Conservation (phyloP, 139 green algal species). For the Chlorella sorokiniana region DNA sequence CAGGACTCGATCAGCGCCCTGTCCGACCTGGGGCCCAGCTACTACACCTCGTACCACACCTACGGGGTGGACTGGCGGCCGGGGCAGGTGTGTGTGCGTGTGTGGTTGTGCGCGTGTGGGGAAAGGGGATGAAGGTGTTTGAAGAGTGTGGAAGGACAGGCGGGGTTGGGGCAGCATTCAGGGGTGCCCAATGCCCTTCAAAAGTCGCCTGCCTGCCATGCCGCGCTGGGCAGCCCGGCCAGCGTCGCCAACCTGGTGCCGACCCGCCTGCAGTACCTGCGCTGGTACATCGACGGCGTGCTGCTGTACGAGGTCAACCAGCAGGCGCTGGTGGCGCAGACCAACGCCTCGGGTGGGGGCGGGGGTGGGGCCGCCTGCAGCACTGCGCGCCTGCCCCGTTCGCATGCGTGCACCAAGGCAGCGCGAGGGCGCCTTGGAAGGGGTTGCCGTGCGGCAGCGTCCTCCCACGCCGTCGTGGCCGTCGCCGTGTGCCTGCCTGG, state of each 20-base stretch:
- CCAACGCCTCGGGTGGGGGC: slow-evolving; percentile 10
- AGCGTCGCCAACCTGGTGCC: too few species aligned
- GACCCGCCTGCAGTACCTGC: slow-evolving; percentile 33
- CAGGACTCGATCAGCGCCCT: slow-evolving; percentile 43
- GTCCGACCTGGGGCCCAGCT: slow-evolving; percentile 1
- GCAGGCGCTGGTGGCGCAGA: slow-evolving; percentile 33
- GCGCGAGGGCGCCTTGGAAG: not conserved
- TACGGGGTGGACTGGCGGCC: slow-evolving; percentile 49
- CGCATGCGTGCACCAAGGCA: not conserved
- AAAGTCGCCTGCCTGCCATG: too few species aligned
- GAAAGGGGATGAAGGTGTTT: not conserved
- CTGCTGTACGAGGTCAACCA: slow-evolving; percentile 43
- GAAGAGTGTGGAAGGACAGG: too few species aligned
- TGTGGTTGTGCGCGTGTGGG: not conserved
- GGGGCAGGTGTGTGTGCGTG: slow-evolving; percentile 26
- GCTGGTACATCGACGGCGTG: slow-evolving; percentile 50
- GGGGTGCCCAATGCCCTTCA: too few species aligned
- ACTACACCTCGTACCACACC: slow-evolving; percentile 31
- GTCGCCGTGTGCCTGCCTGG: not conserved
- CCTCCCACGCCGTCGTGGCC: not conserved
- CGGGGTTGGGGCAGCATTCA: too few species aligned
- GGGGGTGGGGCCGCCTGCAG: not conserved
- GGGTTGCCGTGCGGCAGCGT: not conserved
- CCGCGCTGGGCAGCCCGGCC: too few species aligned
- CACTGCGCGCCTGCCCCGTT: too few species aligned